Evolutionary conservation across 257 asterid genomes (phyloP).

Genomic region (Parsonsia alboflavescens): DNA sequence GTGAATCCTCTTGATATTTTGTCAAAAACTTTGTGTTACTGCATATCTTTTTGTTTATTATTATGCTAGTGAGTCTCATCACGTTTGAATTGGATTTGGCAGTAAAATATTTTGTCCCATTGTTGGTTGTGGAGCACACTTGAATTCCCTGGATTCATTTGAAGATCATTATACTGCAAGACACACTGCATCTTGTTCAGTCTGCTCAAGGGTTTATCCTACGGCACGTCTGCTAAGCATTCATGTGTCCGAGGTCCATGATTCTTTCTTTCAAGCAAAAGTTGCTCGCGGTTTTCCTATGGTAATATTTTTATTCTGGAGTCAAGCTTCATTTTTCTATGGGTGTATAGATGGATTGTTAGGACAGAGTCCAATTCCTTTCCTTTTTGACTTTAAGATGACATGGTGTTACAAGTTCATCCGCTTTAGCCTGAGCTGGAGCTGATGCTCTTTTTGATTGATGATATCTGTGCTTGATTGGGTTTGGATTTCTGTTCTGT

Average conservation of each 20-base stretch:
- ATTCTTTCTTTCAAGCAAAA: constrained; percentile 94
- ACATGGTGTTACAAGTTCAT: background rate
- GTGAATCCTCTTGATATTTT: background rate
- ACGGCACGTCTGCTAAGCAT: constrained; percentile 84
- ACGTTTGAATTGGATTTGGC: constrained; percentile 1
- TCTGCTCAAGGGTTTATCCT: constrained; percentile 88
- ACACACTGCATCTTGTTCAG: constrained; percentile 88
- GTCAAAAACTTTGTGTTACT: background rate
- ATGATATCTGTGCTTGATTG: background rate
- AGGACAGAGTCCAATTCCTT: background rate
- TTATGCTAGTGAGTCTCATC: background rate
- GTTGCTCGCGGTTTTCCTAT: constrained; percentile 80
- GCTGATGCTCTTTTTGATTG: background rate
- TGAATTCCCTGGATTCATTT: constrained; percentile 70
- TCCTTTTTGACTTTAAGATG: background rate
- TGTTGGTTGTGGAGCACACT: constrained; percentile 70
- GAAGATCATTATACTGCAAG: constrained; percentile 85
- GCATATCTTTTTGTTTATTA: background rate
- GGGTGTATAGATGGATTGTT: background rate
- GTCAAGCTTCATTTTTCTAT: background rate
- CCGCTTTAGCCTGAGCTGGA: background rate
- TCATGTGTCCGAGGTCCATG: constrained; percentile 91
- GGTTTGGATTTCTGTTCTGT: too few species aligned
- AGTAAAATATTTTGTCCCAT: constrained; percentile 73
- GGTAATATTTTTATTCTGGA: constrained; percentile 36